A percentile compares a stretch with the other conserved stretches of the same genome.
These are phyloP conservation scores for Artemisia tridentata DNA, from an alignment of 129 eudicot species.

Conservation along the genomic window DNA sequence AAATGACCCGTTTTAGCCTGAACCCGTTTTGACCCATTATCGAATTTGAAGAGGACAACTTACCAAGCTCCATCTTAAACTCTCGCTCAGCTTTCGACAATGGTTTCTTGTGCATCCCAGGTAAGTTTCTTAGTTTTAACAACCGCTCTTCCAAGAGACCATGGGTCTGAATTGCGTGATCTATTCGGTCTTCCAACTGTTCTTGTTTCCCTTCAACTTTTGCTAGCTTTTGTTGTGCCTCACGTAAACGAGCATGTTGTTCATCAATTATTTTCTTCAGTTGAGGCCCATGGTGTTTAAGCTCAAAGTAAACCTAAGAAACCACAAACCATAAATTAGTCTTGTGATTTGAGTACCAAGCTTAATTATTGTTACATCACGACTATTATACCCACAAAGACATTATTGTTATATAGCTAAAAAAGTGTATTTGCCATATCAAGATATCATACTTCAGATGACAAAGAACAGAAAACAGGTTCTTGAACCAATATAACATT, in stretches of 20 bases:
- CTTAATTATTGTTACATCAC: conserved; percentile 4
- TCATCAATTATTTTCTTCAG: conserved; percentile 65
- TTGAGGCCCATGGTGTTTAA: conserved; percentile 89
- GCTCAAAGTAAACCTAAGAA: conserved; percentile 84
- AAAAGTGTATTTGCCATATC: conserved; percentile 10
- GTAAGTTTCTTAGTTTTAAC: conserved; percentile 54
- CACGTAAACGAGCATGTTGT: conserved; percentile 61
- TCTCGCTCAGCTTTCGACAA: conserved; percentile 86
- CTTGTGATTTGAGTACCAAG: not conserved
- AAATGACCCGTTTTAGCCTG: no score
- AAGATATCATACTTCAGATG: conserved; percentile 9
- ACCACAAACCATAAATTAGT: conserved; percentile 4
- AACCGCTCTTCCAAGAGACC: conserved; percentile 60
- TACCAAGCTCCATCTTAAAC: conserved; percentile 89
- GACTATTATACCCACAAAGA: not conserved
- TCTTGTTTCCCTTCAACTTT: conserved; percentile 66
- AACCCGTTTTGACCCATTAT: not conserved
- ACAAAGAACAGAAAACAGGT: conserved; percentile 3
- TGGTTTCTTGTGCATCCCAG: conserved; percentile 74
- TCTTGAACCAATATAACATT: conserved; percentile 9
- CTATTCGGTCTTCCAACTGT: conserved; percentile 51
- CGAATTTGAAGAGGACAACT: conserved; percentile 13
- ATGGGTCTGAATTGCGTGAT: conserved; percentile 49
- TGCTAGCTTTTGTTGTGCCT: conserved; percentile 62
- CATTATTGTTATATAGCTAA: not conserved